These are phyloP conservation scores for Nannizziopsis arthrosporioides DNA, from an alignment of 2,329 filamentous ascomycete genomes.

Conservation along the genomic window DNA sequence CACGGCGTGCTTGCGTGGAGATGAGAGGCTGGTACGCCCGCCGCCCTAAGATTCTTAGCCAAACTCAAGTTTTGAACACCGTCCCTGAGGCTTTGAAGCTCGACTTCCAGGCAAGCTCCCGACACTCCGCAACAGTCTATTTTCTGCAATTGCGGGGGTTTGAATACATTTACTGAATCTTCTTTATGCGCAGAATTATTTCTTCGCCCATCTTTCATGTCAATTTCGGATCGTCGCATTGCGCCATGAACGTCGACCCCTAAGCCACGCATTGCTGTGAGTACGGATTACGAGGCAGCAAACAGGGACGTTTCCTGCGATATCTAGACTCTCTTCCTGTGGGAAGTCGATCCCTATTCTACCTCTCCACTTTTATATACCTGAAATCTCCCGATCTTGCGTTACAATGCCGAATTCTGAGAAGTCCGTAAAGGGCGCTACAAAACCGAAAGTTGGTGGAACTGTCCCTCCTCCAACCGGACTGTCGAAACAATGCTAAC, in stretches of 20 bases:
- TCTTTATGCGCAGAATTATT: no score
- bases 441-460: slow-evolving; percentile 75
- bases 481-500: slow-evolving; percentile 1
- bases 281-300: background rate
- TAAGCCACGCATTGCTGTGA: background rate
- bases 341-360: background rate
- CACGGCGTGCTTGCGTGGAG: no score
- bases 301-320: background rate
- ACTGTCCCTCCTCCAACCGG: background rate
- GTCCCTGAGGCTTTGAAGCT: background rate
- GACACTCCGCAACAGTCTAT: background rate
- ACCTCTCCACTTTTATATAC: background rate
- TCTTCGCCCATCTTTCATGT: no score
- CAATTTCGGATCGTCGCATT: no score
- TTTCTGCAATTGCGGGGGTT: slow-evolving; percentile 2
- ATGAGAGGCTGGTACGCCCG: background rate
- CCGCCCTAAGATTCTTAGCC: background rate
- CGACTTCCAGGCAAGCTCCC: slow-evolving; percentile 2
- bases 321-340: background rate
- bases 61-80: slow-evolving; percentile 4
- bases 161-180: background rate
- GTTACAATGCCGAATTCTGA: slow-evolving; percentile 57
- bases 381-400: background rate
- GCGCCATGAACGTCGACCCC: slow-evolving; percentile 1
- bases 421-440: slow-evolving; percentile 97